Conservation (phyloP, 139 green algal genomes). For the Desmodesmus armatus region DNA sequence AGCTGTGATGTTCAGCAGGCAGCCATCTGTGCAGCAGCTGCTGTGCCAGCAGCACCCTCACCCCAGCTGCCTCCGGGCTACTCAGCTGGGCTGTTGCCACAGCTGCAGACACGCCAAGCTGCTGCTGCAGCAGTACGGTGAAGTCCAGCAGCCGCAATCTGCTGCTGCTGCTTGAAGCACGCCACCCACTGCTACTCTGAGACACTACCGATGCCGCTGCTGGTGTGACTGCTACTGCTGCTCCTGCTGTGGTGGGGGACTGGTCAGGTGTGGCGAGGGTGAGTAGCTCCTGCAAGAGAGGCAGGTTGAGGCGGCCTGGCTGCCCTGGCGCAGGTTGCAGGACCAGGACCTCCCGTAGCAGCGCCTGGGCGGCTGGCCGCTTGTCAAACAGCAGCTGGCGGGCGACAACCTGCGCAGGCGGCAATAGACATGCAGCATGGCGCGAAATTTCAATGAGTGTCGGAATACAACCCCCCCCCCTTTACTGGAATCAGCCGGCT, state of each 20-base stretch:
- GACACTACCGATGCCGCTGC: neutral
- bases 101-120: neutral
- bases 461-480: too few species aligned
- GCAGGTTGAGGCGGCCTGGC: neutral
- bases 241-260: neutral
- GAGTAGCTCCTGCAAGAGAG: neutral
- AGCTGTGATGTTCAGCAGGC: neutral
- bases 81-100: conserved; percentile 23
- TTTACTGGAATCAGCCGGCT: too few species aligned
- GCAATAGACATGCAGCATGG: neutral
- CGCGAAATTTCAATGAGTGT: too few species aligned
- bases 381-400: conserved; percentile 42
- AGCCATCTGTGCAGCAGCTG: neutral
- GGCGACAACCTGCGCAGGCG: conserved; percentile 33
- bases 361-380: conserved; percentile 20
- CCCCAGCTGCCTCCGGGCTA: neutral
- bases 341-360: conserved; percentile 38
- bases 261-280: too few species aligned
- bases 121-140: neutral
- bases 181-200: neutral
- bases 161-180: neutral
- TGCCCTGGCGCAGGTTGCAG: neutral
- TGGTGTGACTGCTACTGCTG: neutral
- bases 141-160: neutral
- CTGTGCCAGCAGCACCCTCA: neutral